Conservation (phyloP, 140 eudicot species). For the Artemisia princeps region DNA sequence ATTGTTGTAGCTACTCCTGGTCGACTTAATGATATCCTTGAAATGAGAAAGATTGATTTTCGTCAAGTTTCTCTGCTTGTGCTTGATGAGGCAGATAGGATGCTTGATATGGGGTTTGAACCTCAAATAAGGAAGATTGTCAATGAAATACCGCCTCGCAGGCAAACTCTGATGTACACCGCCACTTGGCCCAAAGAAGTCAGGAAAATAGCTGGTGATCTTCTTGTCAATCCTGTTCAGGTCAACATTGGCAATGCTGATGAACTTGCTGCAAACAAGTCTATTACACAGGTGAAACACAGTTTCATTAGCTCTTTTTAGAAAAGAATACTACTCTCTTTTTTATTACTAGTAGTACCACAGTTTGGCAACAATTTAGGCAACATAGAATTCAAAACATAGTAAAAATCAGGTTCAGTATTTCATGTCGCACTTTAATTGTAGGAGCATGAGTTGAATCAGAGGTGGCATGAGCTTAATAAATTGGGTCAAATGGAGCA, state of each 20-base stretch:
- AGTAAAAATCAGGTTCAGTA: not conserved
- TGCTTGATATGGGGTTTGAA: constrained; percentile 99
- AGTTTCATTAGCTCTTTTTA: not conserved
- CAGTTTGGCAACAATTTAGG: not conserved
- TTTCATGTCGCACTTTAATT: not conserved
- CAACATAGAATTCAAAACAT: not conserved
- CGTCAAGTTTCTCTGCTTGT: constrained; percentile 86
- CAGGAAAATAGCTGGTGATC: constrained; percentile 81
- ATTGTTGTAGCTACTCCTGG: constrained; percentile 96
- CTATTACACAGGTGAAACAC: constrained; percentile 74
- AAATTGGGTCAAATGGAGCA: too few species aligned
- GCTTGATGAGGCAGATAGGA: constrained; percentile 93
- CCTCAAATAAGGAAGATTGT: constrained; percentile 97
- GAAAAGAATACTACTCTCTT: not conserved
- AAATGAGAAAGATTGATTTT: constrained; percentile 74
- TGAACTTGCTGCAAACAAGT: constrained; percentile 93
- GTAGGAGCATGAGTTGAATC: constrained; percentile 3
- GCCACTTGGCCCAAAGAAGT: constrained; percentile 99
- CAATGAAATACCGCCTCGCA: constrained; percentile 82
- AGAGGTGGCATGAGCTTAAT: not conserved
- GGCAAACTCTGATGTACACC: constrained; percentile 95
- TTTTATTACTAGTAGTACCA: not conserved
- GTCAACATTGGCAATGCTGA: constrained; percentile 91
- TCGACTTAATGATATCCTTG: constrained; percentile 91
- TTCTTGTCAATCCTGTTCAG: constrained; percentile 80